Evolutionary conservation across 768 basidiomycete genomes (phyloP).

Genomic region (Tricholoma saponaceum): DNA sequence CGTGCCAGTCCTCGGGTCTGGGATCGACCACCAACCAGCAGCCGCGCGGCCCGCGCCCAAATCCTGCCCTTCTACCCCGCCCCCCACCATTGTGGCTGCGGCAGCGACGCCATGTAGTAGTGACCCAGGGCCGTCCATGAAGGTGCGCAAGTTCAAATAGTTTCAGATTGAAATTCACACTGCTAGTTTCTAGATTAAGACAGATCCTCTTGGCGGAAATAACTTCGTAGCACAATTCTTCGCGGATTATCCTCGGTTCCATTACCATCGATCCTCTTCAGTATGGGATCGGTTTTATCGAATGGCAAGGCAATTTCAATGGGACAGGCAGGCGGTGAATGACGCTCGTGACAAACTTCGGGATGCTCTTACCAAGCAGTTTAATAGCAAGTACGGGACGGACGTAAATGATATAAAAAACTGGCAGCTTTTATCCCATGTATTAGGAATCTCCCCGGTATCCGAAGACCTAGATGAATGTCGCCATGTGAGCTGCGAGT

Average conservation of each 20-base stretch:
- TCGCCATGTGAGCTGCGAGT: background rate
- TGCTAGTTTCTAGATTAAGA: background rate
- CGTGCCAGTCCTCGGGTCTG: no score
- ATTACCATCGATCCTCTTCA: background rate
- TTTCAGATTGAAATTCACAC: background rate
- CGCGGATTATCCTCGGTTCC: background rate
- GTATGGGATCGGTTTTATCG: background rate
- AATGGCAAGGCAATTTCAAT: background rate
- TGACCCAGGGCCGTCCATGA: background rate
- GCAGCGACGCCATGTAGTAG: background rate
- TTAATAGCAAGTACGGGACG: constrained; percentile 10
- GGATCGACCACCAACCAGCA: background rate
- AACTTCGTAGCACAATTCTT: background rate
- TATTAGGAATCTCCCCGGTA: background rate
- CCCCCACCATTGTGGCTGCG: background rate
- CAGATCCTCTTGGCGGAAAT: background rate
- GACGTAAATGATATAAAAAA: constrained; percentile 1
- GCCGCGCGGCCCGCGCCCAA: no score
- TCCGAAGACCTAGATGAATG: constrained; percentile 5
- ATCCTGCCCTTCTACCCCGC: background rate
- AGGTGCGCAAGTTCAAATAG: background rate
- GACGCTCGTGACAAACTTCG: background rate
- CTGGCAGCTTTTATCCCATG: constrained; percentile 7
- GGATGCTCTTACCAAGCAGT: constrained; percentile 3
- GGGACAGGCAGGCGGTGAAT: background rate